Conservation (phyloP, 2,329 filamentous ascomycete species). For the Talaromyces sp. region DNA sequence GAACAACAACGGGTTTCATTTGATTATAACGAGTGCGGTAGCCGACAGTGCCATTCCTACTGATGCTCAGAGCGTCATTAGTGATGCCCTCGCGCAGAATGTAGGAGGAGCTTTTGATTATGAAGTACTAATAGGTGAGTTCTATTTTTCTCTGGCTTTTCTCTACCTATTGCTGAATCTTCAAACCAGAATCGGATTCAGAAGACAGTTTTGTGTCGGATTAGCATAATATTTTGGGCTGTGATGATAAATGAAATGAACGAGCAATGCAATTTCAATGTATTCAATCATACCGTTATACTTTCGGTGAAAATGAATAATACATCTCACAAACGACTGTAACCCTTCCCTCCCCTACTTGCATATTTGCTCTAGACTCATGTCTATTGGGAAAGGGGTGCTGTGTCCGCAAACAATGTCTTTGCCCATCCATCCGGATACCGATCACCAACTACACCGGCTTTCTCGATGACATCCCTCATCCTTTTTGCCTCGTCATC, state of each 20-base stretch:
- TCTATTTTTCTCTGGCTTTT: neutral
- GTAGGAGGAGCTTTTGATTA: slow-evolving; percentile 31
- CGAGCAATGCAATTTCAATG: neutral
- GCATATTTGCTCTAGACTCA: neutral
- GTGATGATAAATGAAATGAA: neutral
- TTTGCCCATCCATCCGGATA: slow-evolving; percentile 3
- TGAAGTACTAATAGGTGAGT: slow-evolving; percentile 12
- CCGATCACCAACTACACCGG: slow-evolving; percentile 1
- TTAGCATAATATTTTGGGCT: neutral
- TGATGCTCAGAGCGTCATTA: slow-evolving; percentile 31
- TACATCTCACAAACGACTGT: neutral
- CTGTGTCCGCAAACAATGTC: slow-evolving; percentile 4
- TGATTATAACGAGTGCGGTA: slow-evolving; percentile 32
- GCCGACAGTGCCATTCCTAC: slow-evolving; percentile 23
- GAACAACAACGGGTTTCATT: slow-evolving; percentile 31
- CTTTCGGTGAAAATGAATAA: neutral
- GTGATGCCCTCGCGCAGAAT: slow-evolving; percentile 26
- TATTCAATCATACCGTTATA: neutral
- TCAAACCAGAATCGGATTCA: slow-evolving; percentile 4
- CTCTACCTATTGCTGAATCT: neutral
- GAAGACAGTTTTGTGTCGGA: slow-evolving; percentile 10
- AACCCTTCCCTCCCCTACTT: neutral
- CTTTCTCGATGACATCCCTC: neutral
- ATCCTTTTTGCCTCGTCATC: neutral
- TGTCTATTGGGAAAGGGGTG: neutral